Base-by-base conservation (phyloP, 2,329 filamentous ascomycete genomes). In the Pseudonectria foliicola region DNA sequence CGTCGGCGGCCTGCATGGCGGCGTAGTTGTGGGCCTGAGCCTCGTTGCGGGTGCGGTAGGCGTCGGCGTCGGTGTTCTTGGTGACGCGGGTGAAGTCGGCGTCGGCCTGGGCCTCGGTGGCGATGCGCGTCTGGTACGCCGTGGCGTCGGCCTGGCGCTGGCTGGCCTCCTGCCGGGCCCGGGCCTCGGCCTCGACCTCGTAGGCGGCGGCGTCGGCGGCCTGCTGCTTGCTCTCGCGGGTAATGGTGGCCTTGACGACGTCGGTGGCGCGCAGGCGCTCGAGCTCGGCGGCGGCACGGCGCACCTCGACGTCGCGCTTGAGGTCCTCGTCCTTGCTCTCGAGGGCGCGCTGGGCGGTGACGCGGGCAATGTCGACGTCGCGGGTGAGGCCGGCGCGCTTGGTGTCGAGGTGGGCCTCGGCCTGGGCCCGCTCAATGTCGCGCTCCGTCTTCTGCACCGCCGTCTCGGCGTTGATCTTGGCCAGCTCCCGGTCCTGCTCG, bases 381-480 rank as follows among this genome's bases (percentile, higher is more conserved):
- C 82, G 76, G 46, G 77, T 73, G 39, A 92, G 80, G 33, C 74
- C 72, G 2, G 85, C 82, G 60, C 88, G 79, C 46, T 77, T 73
- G 13, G 81, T 85, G 25, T 78, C 75, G 34, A 93, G 74, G 35
- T 79, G 78, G 10, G 85, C 83, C 55, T 92, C 85, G 28, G 87
- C 87, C 30, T 74, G 63, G 3, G 85, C 83, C 42, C 86, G 85
- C 63, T 92, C 85, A 29, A 82, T 80, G 55, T 90, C 87, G 32
- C 85, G 80, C 55, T 90, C 80, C 1, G 86, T 92, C 66, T 90
- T 87, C 41, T 85, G 74, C 2, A 92, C 84, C 2, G 85, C 85
- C 1, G 86, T 93, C 49, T 86, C 80, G 45, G 86, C 85, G 58
- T 89, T 77, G 63, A 93, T 93, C 67, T 88, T 90, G 49, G 85